These are phyloP conservation scores for Lotus japonicus DNA, from an alignment of 306 rosid genomes.

Conservation along the genomic window DNA sequence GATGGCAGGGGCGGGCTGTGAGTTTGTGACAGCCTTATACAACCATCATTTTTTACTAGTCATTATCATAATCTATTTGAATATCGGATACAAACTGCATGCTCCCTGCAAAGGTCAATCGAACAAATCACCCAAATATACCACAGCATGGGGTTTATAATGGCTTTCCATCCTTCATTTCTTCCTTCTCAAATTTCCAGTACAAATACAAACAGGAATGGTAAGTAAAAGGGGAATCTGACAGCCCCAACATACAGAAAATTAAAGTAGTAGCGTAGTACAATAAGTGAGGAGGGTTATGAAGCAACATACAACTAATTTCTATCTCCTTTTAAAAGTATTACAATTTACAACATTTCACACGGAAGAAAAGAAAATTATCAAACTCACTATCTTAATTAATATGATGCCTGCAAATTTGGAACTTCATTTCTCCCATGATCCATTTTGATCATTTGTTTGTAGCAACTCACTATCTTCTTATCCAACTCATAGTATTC, in stretches of 20 bases:
- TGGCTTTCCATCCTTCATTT: too few species aligned
- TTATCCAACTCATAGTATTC: constrained; percentile 75
- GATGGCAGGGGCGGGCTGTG: too few species aligned
- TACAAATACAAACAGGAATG: neutral
- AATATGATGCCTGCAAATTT: constrained; percentile 20
- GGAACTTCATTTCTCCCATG: constrained; percentile 34
- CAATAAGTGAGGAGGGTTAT: neutral
- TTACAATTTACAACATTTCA: constrained; percentile 24
- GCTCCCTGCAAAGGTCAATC: too few species aligned
- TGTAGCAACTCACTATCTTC: constrained; percentile 75
- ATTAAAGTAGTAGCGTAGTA: neutral
- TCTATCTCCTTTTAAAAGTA: too few species aligned
- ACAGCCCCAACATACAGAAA: neutral
- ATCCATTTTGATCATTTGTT: constrained; percentile 36
- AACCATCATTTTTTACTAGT: too few species aligned
- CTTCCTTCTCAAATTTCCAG: too few species aligned
- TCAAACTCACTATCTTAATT: constrained; percentile 23
- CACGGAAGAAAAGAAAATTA: constrained; percentile 9
- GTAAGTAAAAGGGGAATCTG: neutral
- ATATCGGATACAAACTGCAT: too few species aligned
- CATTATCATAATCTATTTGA: too few species aligned
- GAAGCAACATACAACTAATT: constrained; percentile 16
- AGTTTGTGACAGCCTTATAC: too few species aligned
- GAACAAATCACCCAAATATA: too few species aligned
- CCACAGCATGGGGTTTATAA: too few species aligned